Evolutionary conservation across 345 rosid genomes (phyloP), one percentile per base, ranked within the genome.

Genomic region (Pugionium dolabratum): DNA sequence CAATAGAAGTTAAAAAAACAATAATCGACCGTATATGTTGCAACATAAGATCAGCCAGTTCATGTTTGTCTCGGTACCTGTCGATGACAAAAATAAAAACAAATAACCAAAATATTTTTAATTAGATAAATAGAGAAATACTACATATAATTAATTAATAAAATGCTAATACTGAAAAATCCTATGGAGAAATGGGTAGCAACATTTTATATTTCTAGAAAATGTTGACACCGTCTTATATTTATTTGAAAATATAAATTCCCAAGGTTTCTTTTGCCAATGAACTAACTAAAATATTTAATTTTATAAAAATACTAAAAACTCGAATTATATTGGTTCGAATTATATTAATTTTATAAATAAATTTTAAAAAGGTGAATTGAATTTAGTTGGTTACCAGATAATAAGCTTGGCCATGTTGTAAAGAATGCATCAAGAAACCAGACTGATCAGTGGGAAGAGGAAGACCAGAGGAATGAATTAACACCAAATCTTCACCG

Each of bases 361-460:
- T 28, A 52, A 2, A 32, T 6, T 33, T 6, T 33, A 26, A 43
- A 40, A 40, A 8, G 4, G n/a, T 40, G 44, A 32, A 28, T 35
- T 5, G 4, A 31, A 5, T 4, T 9, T 39, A 18, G 18, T 36
- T 8, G 46, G 79, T 41, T 86, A 94, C 99, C 90, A 90, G 87
- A 79, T 85, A 93, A 79, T 93, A 93, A 84, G 91, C 75, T 73
- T 93, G 89, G 36, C 99, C 97, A 61, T 84, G 91, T 49, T 85
- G 86, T 79, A 94, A 85, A 75, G 79, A 74, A 51, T 89, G 91
- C 66, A 86, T 73, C 75, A 80, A 59, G 65, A 80, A 80, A 52
- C 99, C 97, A 71, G 71, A 88, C 49, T 85, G 96, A 70, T 90
- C 84, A 3, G 64, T 69, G 32, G 99, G 96, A 29, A 94, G 50